Conservation (phyloP, 768 basidiomycete genomes). For the Astraeus odoratus region DNA sequence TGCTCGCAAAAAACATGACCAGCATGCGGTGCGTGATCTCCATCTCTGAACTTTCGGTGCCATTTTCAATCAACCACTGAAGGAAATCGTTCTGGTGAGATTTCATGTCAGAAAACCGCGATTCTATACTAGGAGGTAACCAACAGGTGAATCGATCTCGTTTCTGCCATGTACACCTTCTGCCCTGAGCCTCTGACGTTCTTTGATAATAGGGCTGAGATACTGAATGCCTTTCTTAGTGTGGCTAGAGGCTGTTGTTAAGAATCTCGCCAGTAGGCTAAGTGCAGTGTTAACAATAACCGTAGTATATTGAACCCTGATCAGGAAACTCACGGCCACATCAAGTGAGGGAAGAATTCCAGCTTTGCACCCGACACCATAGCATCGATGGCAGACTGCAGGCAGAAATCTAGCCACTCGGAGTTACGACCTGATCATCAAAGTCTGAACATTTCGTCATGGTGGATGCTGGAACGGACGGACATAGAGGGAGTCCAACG, state of each 20-base stretch:
- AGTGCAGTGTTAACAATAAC: background rate
- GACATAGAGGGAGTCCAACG: constrained; percentile 43
- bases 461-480: constrained; percentile 6
- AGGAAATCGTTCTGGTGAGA: constrained; percentile 27
- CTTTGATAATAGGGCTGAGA: constrained; percentile 25
- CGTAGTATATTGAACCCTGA: background rate
- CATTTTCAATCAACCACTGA: constrained; percentile 26
- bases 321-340: constrained; percentile 23
- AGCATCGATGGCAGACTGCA: constrained; percentile 25
- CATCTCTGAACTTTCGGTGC: constrained; percentile 10
- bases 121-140: background rate
- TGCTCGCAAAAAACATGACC: constrained; percentile 12
- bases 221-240: constrained; percentile 3
- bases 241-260: constrained; percentile 3
- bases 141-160: constrained; percentile 3
- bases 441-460: background rate
- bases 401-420: constrained; percentile 24
- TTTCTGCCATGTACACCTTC: background rate
- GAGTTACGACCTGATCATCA: constrained; percentile 27
- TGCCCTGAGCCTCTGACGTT: constrained; percentile 8
- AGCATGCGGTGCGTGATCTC: constrained; percentile 17
- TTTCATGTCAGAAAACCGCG: background rate
- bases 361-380: constrained; percentile 13
- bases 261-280: constrained; percentile 14
- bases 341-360: constrained; percentile 24